Base-by-base conservation (phyloP, 768 basidiomycete species). In the Mycena latifolia region DNA sequence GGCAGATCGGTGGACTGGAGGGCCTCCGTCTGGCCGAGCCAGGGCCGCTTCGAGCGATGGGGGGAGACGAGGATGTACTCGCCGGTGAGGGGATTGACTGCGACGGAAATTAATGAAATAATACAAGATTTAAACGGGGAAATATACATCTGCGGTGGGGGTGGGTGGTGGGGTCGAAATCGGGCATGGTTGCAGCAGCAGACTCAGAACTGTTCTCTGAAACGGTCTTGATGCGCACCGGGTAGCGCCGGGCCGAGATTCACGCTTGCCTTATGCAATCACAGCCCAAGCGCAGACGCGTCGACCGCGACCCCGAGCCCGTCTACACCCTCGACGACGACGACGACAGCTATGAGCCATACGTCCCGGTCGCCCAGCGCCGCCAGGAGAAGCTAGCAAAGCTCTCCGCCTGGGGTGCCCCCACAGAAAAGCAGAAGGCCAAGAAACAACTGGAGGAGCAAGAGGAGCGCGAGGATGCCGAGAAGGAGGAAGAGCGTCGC, bases 1-100 rank as follows among this genome's bases (percentile, higher is more conserved):
- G 90, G 91, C 6, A 92, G 82, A 37, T 79, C 74, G 9, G 79
- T 72, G 1, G 82, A 51, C 62, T 89, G 84, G 0, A 90, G 84
- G 1, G 88, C 76, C 67, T 97, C 95, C 1, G 88, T 88, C 75
- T 96, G 94, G 31, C 95, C 95, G 43, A 90, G 84, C 96, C 96
- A 98, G 17, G 96, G 96, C 22, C 96, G 88, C 72, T 93, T 94
- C 10, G 85, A 94, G 55, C 96, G 91, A 77, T 97, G 95, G 0
- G 95, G 94, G 41, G 94, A 95, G 37, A 95, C 92, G 35, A 96
- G 88, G 59, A 95, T 80, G 73, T 93, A 84, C 71, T 91, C 90
- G 63, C 87, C 85, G 0, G 87, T 89, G 63, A 96, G 85, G 5
- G 95, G 93, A 72, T 96, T 96, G 75, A 87, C 94, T 95, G 72